These are phyloP conservation scores for Magnusiomyces suaveolens DNA, from an alignment of 1,139 yeast species.

Conservation along the genomic window DNA sequence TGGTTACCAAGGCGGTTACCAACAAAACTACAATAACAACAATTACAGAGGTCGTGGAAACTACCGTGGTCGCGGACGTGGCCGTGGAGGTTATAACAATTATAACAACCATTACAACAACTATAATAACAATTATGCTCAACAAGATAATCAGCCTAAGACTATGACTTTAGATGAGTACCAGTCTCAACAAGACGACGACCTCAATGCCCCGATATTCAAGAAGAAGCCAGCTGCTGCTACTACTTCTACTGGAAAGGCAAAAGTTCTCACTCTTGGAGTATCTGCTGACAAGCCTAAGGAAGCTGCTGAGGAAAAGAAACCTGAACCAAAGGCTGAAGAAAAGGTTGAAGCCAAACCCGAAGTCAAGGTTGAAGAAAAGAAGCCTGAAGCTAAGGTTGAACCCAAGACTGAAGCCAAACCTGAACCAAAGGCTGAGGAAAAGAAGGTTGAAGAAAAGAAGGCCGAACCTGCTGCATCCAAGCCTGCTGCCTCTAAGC, in stretches of 20 bases:
- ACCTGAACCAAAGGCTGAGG: constrained; percentile 4
- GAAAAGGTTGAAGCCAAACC: constrained; percentile 18
- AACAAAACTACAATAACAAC: constrained; percentile 6
- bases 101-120: constrained; percentile 21
- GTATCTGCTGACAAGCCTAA: background rate
- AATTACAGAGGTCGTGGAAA: constrained; percentile 8
- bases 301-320: constrained; percentile 27
- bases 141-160: constrained; percentile 24
- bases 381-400: constrained; percentile 4
- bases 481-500: constrained; percentile 24
- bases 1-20: constrained; percentile 10
- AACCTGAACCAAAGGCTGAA: constrained; percentile 38
- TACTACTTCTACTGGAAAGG: constrained; percentile 13
- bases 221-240: constrained; percentile 16
- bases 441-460: constrained; percentile 2
- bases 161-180: constrained; percentile 86
- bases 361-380: constrained; percentile 1
- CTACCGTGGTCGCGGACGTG: constrained; percentile 13
- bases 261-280: constrained; percentile 20
- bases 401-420: constrained; percentile 5
- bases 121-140: constrained; percentile 22
- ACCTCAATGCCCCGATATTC: constrained; percentile 16
- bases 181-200: constrained; percentile 55
- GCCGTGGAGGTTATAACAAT: constrained; percentile 8
- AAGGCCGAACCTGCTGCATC: constrained; percentile 7